Evolutionary conservation across 2,329 filamentous ascomycete genomes (phyloP), one percentile per base, ranked within the genome.

Genomic region (Daldinia sp.): DNA sequence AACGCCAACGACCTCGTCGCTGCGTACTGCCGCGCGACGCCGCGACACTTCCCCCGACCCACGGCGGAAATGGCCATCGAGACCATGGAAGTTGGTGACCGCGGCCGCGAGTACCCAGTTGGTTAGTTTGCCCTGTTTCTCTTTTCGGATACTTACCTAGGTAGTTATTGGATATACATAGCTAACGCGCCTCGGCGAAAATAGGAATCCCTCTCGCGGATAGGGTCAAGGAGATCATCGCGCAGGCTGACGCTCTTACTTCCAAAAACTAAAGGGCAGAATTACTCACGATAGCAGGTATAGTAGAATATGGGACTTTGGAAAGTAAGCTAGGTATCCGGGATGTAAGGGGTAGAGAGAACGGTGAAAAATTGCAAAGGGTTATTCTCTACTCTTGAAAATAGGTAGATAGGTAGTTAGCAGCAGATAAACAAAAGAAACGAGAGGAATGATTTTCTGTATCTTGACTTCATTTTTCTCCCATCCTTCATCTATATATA

Each of bases 1-100:
- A 85, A 85, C 63, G 83, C 83, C 29, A 85, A 85, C 66, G 84
- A 86, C 59, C 76, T 86, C 54, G 79, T 85, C 43, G 80, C 81
- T 15, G 83, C 82, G 2, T 86, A 85, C 69, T 78, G 79, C 7
- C 78, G 81, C 32, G 73, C 77, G 4, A 76, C 76, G 41, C 75
- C 75, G 41, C 75, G 77, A 55, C 77, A 78, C 56, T 82, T 84
- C 68, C 77, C 81, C 0, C 67, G 63, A 3, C 71, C 79, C 0
- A 63, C 84, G 13, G 81, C 76, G 8, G 82, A 85, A 70, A 68
- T 82, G 43, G 77, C 71, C 3, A 74, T 80, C 19, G 71, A 72
- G 61, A 68, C 83, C 73, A 77, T 79, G 1, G 83, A 85, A 17
- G 80, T 82, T 7, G 83, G 82, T 3, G 82, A 84, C 49, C 78